A percentile compares a stretch with the other conserved stretches of the same genome.
Evolutionary conservation across 257 asterid genomes (phyloP).

Genomic region (Penstemon newberryi): DNA sequence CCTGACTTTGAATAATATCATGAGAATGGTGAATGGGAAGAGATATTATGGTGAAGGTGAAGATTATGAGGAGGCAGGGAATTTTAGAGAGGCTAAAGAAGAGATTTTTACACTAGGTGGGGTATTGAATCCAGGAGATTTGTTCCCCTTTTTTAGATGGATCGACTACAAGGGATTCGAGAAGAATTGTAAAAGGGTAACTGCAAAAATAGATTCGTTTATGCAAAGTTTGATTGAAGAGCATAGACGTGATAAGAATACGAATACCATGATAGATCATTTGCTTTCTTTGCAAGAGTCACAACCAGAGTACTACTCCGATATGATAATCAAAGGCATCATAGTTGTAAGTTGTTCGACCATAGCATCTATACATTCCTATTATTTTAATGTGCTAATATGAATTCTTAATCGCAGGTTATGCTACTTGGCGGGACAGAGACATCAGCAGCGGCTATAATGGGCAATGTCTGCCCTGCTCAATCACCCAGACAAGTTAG

Average conservation of each 20-base stretch:
- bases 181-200: slow-evolving; percentile 35
- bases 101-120: slow-evolving; percentile 33
- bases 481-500: slow-evolving; percentile 23
- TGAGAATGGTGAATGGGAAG: slow-evolving; percentile 73
- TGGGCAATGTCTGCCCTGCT: slow-evolving; percentile 32
- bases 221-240: slow-evolving; percentile 34
- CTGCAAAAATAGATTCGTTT: slow-evolving; percentile 37
- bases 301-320: slow-evolving; percentile 34
- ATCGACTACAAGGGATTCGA: slow-evolving; percentile 38
- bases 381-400: no score
- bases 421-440: slow-evolving; percentile 30
- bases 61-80: slow-evolving; percentile 36
- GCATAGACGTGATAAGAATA: not conserved
- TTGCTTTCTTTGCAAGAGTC: slow-evolving; percentile 35
- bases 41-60: slow-evolving; percentile 48
- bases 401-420: not conserved
- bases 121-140: slow-evolving; percentile 37
- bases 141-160: slow-evolving; percentile 47
- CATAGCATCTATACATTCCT: no score
- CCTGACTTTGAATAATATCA: slow-evolving; percentile 45
- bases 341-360: slow-evolving; percentile 32
- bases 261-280: slow-evolving; percentile 33
- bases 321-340: slow-evolving; percentile 29
- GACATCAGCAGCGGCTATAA: slow-evolving; percentile 27
- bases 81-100: slow-evolving; percentile 35